phyloP scores from a whole-genome alignment of 176 grass and related monocot genomes.

The Sorghum bicolor region DNA sequence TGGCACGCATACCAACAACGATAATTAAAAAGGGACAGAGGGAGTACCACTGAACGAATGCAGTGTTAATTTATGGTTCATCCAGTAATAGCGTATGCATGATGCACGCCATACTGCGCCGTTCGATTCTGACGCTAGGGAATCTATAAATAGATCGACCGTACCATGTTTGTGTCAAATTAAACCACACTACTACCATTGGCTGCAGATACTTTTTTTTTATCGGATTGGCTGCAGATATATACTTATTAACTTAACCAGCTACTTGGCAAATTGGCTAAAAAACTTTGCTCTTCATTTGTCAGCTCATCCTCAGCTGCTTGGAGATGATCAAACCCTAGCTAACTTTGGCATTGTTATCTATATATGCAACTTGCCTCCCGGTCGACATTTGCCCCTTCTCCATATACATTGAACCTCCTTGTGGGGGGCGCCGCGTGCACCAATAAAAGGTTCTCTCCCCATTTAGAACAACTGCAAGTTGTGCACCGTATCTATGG shows the following conservation, averaged over 20 bases:
- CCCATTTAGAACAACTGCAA: constrained; percentile 3
- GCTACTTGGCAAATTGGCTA: constrained; percentile 33
- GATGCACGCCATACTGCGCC: background rate
- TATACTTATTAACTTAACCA: constrained; percentile 1
- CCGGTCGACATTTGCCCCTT: background rate
- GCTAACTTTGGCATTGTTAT: constrained; percentile 21
- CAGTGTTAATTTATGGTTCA: background rate
- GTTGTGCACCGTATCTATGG: background rate
- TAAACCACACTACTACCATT: background rate
- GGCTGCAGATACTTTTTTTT: background rate
- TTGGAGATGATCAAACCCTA: constrained; percentile 29
- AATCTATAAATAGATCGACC: background rate
- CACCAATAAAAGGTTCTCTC: constrained; percentile 28
- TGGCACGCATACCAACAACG: no score
- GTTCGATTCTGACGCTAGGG: background rate
- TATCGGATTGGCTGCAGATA: no score
- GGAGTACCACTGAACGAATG: no score
- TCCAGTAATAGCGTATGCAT: background rate
- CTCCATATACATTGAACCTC: constrained; percentile 31
- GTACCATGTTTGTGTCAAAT: constrained; percentile 21
- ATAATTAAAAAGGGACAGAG: no score
- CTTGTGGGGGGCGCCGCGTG: constrained; percentile 35
- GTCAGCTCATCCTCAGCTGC: background rate
- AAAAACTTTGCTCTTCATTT: background rate
- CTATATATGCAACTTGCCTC: constrained; percentile 25